Evolutionary conservation across 495 filamentous ascomycete species (phyloP).

Genomic region (Penicillium roqueforti): DNA sequence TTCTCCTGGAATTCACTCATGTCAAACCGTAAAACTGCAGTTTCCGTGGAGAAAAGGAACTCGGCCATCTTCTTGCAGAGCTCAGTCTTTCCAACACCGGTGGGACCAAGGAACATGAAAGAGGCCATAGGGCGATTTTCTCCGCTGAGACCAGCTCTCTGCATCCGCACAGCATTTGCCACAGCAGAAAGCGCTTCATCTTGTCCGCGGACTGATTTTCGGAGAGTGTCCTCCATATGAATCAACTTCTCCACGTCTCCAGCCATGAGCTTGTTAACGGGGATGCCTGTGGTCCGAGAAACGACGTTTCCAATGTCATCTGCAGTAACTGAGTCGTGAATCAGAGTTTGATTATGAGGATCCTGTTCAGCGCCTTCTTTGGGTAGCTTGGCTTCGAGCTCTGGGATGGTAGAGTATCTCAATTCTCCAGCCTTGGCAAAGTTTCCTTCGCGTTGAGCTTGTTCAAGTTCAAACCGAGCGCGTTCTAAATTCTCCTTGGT

Average conservation of each 20-base stretch:
- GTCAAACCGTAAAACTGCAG: conserved; percentile 88
- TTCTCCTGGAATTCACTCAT: conserved; percentile 99
- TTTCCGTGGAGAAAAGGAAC: conserved; percentile 89
- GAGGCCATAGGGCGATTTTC: conserved; percentile 88
- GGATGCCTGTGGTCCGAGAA: conserved; percentile 86
- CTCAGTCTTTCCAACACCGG: conserved; percentile 95
- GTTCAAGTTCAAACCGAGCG: conserved; percentile 78
- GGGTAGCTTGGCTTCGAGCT: conserved; percentile 72
- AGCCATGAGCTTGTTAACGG: conserved; percentile 81
- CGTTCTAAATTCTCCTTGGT: conserved; percentile 80
- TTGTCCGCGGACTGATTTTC: conserved; percentile 82
- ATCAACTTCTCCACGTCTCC: conserved; percentile 91
- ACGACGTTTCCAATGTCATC: conserved; percentile 94
- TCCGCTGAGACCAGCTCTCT: conserved; percentile 84
- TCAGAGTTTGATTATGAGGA: conserved; percentile 51
- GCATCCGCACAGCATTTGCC: conserved; percentile 89
- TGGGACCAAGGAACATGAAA: conserved; percentile 97
- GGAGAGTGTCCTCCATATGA: conserved; percentile 88
- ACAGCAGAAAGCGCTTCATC: conserved; percentile 90
- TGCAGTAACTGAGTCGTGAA: conserved; percentile 88
- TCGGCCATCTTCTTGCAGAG: conserved; percentile 92
- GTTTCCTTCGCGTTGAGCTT: conserved; percentile 84
- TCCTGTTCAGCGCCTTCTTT: conserved; percentile 58
- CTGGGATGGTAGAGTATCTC: conserved; percentile 79
- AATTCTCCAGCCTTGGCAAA: conserved; percentile 85